Evolutionary conservation across 2,329 filamentous ascomycete species (phyloP).

Genomic region (Bipolaris oryzae): DNA sequence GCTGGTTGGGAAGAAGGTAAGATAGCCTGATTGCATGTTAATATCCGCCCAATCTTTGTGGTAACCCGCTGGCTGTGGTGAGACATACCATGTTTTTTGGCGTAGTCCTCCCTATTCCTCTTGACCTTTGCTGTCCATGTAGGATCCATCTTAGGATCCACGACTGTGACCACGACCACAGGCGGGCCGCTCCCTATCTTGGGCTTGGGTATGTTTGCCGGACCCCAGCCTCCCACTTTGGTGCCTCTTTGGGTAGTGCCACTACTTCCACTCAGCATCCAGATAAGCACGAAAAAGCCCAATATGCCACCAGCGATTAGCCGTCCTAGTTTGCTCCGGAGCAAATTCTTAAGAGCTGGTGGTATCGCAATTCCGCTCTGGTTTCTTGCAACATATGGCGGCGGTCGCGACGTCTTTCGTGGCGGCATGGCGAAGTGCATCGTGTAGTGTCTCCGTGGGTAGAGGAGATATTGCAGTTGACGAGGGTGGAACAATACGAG

Average conservation of each 20-base stretch:
- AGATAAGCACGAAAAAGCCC: slow-evolving; percentile 56
- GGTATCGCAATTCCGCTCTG: slow-evolving; percentile 46
- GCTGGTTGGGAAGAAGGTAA: slow-evolving; percentile 79
- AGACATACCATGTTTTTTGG: slow-evolving; percentile 74
- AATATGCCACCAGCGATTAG: slow-evolving; percentile 62
- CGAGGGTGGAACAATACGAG: slow-evolving; percentile 26
- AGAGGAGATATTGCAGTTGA: slow-evolving; percentile 22
- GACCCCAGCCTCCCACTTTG: slow-evolving; percentile 16
- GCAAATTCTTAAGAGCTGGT: slow-evolving; percentile 54
- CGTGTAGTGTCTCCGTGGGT: slow-evolving; percentile 29
- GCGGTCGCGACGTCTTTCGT: slow-evolving; percentile 79
- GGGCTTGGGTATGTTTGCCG: slow-evolving; percentile 31
- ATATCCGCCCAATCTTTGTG: not conserved
- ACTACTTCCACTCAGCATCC: slow-evolving; percentile 45
- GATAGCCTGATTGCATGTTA: slow-evolving; percentile 68
- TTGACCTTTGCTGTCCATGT: slow-evolving; percentile 75
- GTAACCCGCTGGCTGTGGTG: not conserved
- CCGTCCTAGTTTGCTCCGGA: slow-evolving; percentile 65
- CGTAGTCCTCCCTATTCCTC: slow-evolving; percentile 85
- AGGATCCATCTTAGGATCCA: slow-evolving; percentile 71
- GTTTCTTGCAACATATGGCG: slow-evolving; percentile 70
- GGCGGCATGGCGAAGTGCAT: slow-evolving; percentile 91
- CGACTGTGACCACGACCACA: slow-evolving; percentile 81
- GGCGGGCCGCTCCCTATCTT: slow-evolving; percentile 56
- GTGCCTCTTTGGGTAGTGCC: slow-evolving; percentile 19